phyloP scores from a whole-genome alignment of 1,139 yeast species.

The Pichia sp. region DNA sequence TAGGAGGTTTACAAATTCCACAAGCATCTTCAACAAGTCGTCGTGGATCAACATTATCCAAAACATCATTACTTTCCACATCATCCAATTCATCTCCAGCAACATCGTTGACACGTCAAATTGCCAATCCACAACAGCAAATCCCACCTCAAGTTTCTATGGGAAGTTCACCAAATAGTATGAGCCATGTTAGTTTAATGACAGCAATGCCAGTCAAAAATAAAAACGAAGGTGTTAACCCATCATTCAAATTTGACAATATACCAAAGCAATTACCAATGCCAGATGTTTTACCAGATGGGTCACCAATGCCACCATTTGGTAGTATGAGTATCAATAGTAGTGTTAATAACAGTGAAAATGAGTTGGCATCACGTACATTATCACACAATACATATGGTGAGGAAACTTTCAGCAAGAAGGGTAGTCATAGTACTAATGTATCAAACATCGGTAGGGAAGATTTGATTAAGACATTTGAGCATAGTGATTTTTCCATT shows the following conservation, averaged over 20 bases:
- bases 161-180: not conserved
- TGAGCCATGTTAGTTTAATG: not conserved
- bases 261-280: constrained; percentile 42
- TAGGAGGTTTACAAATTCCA: constrained; percentile 8
- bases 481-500: not conserved
- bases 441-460: not conserved
- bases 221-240: not conserved
- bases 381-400: not conserved
- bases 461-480: not conserved
- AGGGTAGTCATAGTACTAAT: not conserved
- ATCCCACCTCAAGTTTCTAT: not conserved
- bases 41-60: constrained; percentile 25
- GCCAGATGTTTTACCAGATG: constrained; percentile 35
- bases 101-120: not conserved
- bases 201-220: not conserved
- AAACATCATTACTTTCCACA: constrained; percentile 20
- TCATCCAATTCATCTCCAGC: constrained; percentile 12
- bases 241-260: constrained; percentile 4
- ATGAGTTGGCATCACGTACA: not conserved
- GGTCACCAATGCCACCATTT: constrained; percentile 2
- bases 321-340: not conserved
- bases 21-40: constrained; percentile 15
- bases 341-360: not conserved
- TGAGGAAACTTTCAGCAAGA: not conserved
- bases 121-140: not conserved